These are phyloP conservation scores for Chalara sp. DNA, from an alignment of 2,329 filamentous ascomycete genomes.

Conservation along the genomic window DNA sequence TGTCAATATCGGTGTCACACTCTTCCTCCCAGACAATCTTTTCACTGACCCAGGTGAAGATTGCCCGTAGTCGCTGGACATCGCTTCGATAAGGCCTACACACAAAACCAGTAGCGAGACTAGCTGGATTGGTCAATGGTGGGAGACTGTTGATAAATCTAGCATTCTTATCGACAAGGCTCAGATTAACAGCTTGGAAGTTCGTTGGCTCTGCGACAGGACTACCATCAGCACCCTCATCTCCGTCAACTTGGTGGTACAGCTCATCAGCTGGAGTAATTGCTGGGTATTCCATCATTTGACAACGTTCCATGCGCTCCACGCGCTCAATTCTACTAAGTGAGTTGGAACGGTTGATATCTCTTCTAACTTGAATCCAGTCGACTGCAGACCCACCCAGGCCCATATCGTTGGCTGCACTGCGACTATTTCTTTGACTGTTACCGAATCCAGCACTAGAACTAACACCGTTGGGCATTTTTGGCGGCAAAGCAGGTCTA, in stretches of 20 bases:
- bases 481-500: slow-evolving; percentile 25
- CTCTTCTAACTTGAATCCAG: slow-evolving; percentile 95
- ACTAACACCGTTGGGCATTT: slow-evolving; percentile 30
- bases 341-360: slow-evolving; percentile 93
- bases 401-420: slow-evolving; percentile 64
- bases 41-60: slow-evolving; percentile 97
- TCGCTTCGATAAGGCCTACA: slow-evolving; percentile 93
- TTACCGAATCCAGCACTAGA: slow-evolving; percentile 41
- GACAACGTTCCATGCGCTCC: slow-evolving; percentile 81
- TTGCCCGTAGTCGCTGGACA: slow-evolving; percentile 84
- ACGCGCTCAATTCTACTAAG: slow-evolving; percentile 80
- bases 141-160: slow-evolving; percentile 83
- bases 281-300: slow-evolving; percentile 88
- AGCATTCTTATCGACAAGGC: slow-evolving; percentile 90
- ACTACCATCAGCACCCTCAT: slow-evolving; percentile 80
- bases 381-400: slow-evolving; percentile 55
- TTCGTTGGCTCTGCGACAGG: slow-evolving; percentile 78
- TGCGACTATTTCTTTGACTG: slow-evolving; percentile 28
- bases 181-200: slow-evolving; percentile 72
- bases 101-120: slow-evolving; percentile 82
- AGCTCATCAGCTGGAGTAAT: slow-evolving; percentile 87
- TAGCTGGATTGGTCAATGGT: slow-evolving; percentile 72
- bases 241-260: slow-evolving; percentile 76
- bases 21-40: slow-evolving; percentile 95
- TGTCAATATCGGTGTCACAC: slow-evolving; percentile 77